Percentiles rank a stretch among this genome's conserved stretches.
These are phyloP conservation scores for Ceratobasidium sp. DNA, from an alignment of 1,284 basidiomycete species.

Conservation along the genomic window DNA sequence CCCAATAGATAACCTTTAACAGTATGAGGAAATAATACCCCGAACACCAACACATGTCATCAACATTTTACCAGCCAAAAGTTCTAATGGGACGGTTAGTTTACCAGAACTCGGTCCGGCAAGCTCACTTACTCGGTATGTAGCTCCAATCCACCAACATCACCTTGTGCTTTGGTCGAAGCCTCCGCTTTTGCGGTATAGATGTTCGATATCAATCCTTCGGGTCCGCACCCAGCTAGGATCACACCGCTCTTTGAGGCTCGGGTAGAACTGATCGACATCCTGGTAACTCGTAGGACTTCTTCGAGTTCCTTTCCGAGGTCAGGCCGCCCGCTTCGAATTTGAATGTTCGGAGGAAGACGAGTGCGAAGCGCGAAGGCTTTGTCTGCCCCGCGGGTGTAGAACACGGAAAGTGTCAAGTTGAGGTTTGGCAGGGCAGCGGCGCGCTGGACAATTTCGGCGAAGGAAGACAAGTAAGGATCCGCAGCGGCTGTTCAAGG, in stretches of 20 bases:
- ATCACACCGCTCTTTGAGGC: conserved; percentile 61
- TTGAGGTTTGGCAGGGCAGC: background rate
- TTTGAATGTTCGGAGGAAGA: conserved; percentile 54
- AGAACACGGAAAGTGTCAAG: conserved; percentile 13
- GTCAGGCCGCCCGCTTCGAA: conserved; percentile 60
- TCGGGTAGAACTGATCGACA: conserved; percentile 58
- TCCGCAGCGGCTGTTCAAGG: conserved; percentile 55
- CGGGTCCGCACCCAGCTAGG: conserved; percentile 72
- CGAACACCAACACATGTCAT: background rate
- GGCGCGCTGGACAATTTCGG: conserved; percentile 58
- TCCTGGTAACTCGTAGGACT: conserved; percentile 58
- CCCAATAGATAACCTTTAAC: too few relatives aligned
- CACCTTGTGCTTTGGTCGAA: background rate
- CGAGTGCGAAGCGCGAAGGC: conserved; percentile 44
- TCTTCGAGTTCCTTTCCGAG: conserved; percentile 46
- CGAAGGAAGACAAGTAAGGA: conserved; percentile 63
- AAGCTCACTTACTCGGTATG: conserved; percentile 20
- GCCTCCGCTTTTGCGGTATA: conserved; percentile 3
- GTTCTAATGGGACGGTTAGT: conserved; percentile 1
- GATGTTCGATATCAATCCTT: conserved; percentile 62
- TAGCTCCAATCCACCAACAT: conserved; percentile 18
- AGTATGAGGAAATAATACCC: background rate
- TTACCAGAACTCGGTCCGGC: background rate
- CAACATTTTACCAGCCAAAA: conserved; percentile 21
- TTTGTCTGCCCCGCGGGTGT: conserved; percentile 46